Conservation (phyloP, 768 basidiomycete genomes). For the Tremella yokohamensis region DNA sequence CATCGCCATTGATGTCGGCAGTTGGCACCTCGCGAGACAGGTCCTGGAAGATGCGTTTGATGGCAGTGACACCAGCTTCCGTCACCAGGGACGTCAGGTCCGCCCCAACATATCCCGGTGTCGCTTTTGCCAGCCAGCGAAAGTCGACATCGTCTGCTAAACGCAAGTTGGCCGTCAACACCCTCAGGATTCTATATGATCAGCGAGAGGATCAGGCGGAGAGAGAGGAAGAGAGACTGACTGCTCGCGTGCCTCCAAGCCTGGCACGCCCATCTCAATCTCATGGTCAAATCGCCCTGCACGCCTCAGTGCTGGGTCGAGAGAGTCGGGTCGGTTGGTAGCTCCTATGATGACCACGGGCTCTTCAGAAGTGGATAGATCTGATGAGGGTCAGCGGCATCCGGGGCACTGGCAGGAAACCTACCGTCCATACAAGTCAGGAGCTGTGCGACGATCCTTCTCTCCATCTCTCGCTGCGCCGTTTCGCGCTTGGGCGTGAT, state of each 20-base stretch:
- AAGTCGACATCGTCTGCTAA: slow-evolving; percentile 88
- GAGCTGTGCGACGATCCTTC: slow-evolving; percentile 94
- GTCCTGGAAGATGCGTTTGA: slow-evolving; percentile 86
- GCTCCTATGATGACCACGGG: slow-evolving; percentile 93
- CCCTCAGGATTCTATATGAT: slow-evolving; percentile 71
- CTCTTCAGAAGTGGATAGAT: slow-evolving; percentile 85
- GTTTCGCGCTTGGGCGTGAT: slow-evolving; percentile 97
- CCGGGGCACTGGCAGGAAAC: slow-evolving; percentile 36
- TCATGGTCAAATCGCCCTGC: slow-evolving; percentile 97
- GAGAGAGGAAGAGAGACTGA: slow-evolving; percentile 54
- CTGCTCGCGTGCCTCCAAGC: slow-evolving; percentile 85
- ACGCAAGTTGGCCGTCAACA: slow-evolving; percentile 76
- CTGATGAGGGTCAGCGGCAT: slow-evolving; percentile 52
- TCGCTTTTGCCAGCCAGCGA: slow-evolving; percentile 76
- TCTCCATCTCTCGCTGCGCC: slow-evolving; percentile 96
- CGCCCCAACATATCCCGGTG: slow-evolving; percentile 95
- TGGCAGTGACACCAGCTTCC: slow-evolving; percentile 91
- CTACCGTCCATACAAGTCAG: slow-evolving; percentile 97
- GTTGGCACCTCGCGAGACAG: slow-evolving; percentile 57
- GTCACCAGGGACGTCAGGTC: slow-evolving; percentile 86
- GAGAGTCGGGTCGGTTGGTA: slow-evolving; percentile 90
- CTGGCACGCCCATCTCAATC: slow-evolving; percentile 95
- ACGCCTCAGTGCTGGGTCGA: slow-evolving; percentile 86
- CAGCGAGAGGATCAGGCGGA: neutral
- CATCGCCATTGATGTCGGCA: slow-evolving; percentile 15